phyloP scores from a whole-genome alignment of 768 basidiomycete genomes.

The Pulveroboletus frians region DNA sequence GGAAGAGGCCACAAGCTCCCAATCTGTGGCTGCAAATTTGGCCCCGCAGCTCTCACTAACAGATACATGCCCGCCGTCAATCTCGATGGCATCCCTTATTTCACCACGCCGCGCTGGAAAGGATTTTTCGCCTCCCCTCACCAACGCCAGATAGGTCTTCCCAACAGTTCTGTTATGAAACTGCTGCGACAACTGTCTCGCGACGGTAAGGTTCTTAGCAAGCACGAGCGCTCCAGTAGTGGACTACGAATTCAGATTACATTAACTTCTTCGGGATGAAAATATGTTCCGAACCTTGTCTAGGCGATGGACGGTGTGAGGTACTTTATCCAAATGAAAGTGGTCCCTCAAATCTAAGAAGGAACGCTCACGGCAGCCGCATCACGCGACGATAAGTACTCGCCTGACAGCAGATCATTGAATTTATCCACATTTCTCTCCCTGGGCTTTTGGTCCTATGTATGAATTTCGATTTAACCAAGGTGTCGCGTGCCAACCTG shows the following conservation, averaged over 20 bases:
- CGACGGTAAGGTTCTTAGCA: slow-evolving; percentile 39
- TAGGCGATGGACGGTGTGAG: slow-evolving; percentile 56
- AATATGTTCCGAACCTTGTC: slow-evolving; percentile 46
- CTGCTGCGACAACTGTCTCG: slow-evolving; percentile 51
- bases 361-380: neutral
- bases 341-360: slow-evolving; percentile 26
- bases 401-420: slow-evolving; percentile 34
- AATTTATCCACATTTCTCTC: slow-evolving; percentile 32
- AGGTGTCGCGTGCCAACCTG: slow-evolving; percentile 1
- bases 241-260: slow-evolving; percentile 32
- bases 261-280: neutral
- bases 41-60: slow-evolving; percentile 27
- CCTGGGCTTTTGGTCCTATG: slow-evolving; percentile 15
- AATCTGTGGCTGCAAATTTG: slow-evolving; percentile 39
- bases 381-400: slow-evolving; percentile 10
- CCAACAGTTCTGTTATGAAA: slow-evolving; percentile 43
- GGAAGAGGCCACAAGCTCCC: slow-evolving; percentile 56
- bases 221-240: slow-evolving; percentile 63
- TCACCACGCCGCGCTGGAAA: slow-evolving; percentile 39
- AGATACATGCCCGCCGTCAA: slow-evolving; percentile 41
- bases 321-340: slow-evolving; percentile 34
- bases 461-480: slow-evolving; percentile 1
- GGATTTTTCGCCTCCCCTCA: slow-evolving; percentile 46
- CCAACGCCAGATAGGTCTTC: slow-evolving; percentile 63
- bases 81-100: slow-evolving; percentile 40